Evolutionary conservation across 75 land plant genomes (phyloP).

Genomic region (Selaginella moellendorffii): DNA sequence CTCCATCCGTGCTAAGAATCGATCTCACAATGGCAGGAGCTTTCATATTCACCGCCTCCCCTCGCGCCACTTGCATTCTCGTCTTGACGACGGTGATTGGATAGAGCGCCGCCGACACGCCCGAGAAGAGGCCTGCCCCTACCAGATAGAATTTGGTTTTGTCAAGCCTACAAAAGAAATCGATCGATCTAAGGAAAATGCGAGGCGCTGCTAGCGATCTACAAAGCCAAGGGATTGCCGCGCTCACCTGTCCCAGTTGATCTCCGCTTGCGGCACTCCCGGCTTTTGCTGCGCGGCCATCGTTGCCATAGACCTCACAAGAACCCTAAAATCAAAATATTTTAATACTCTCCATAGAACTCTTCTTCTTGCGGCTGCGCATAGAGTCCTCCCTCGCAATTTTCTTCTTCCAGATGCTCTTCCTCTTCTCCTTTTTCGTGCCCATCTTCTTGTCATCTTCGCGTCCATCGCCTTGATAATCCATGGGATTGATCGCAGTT

Average conservation of each 20-base stretch:
- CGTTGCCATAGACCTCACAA: neutral
- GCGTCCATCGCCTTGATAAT: too few relatives aligned
- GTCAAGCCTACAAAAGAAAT: constrained; percentile 57
- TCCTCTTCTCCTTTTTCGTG: too few relatives aligned
- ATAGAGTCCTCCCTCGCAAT: too few relatives aligned
- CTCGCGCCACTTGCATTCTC: constrained; percentile 74
- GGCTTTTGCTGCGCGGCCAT: neutral
- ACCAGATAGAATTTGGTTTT: constrained; percentile 77
- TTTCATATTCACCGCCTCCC: constrained; percentile 37
- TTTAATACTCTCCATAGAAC: neutral
- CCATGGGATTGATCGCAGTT: too few relatives aligned
- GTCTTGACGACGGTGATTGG: constrained; percentile 92
- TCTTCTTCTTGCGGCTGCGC: too few relatives aligned
- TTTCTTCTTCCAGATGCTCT: too few relatives aligned
- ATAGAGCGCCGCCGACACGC: constrained; percentile 67
- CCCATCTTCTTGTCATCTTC: too few relatives aligned
- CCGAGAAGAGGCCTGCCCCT: constrained; percentile 93
- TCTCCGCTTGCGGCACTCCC: neutral
- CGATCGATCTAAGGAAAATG: neutral
- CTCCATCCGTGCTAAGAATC: constrained; percentile 62
- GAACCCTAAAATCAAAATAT: neutral
- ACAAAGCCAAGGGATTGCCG: neutral
- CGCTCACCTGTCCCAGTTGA: neutral
- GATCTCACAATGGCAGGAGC: constrained; percentile 51
- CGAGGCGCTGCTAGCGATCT: neutral